phyloP scores from a whole-genome alignment of 139 green algal genomes.

The Chlamydomonas applanata region DNA sequence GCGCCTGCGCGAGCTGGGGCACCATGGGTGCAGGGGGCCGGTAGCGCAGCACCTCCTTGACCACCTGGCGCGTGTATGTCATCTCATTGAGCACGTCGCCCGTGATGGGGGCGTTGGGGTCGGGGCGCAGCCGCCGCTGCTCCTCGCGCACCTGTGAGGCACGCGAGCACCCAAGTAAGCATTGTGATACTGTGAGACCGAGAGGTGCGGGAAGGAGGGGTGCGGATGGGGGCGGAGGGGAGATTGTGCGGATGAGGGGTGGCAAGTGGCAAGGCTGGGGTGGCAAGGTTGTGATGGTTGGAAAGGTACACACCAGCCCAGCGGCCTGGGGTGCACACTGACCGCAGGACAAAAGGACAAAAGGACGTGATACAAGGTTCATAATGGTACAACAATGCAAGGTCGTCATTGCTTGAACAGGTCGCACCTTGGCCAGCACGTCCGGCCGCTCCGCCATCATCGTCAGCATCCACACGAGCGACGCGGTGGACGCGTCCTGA shows the following conservation, averaged over 20 bases:
- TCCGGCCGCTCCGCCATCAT: conserved; percentile 84
- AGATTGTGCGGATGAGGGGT: neutral
- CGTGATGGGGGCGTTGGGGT: conserved; percentile 55
- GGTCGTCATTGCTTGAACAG: neutral
- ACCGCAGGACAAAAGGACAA: too few relatives aligned
- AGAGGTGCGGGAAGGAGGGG: too few relatives aligned
- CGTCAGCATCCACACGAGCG: conserved; percentile 74
- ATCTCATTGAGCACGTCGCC: conserved; percentile 72
- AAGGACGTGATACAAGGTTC: neutral
- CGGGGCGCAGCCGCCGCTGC: conserved; percentile 53
- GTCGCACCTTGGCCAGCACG: conserved; percentile 59
- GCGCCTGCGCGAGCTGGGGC: conserved; percentile 58
- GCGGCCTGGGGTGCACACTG: too few relatives aligned
- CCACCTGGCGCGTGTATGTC: conserved; percentile 70
- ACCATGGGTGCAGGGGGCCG: conserved; percentile 82
- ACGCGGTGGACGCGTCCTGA: conserved; percentile 84
- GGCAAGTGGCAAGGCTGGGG: too few relatives aligned
- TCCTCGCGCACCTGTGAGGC: conserved; percentile 56
- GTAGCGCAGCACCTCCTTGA: conserved; percentile 72
- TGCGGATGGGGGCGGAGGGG: neutral
- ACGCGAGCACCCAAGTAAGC: too few relatives aligned
- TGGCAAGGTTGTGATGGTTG: too few relatives aligned
- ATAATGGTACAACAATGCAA: neutral
- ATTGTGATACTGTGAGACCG: too few relatives aligned
- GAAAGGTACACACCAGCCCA: too few relatives aligned